Conservation (phyloP, 352 stramenopile species). For the Globisporangium okanoganense region DNA sequence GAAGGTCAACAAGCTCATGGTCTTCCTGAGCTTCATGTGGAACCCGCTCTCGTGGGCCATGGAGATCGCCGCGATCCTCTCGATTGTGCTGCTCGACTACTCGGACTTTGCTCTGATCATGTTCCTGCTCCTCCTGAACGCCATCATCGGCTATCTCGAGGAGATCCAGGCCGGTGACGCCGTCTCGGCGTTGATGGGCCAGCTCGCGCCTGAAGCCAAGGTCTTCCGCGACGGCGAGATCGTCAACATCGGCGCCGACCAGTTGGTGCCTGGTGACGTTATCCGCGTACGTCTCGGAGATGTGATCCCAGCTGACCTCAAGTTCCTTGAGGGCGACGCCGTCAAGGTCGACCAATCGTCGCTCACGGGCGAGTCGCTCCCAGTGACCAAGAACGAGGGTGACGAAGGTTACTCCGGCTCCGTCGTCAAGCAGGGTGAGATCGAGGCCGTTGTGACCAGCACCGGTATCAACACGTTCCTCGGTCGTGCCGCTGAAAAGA, state of each 20-base stretch:
- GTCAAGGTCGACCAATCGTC: constrained; percentile 91
- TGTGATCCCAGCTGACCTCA: constrained; percentile 90
- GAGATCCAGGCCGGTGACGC: constrained; percentile 85
- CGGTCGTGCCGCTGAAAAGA: constrained; percentile 81
- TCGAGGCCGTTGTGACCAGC: constrained; percentile 86
- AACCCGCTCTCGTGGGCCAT: constrained; percentile 84
- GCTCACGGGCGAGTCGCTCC: constrained; percentile 92
- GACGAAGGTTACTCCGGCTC: constrained; percentile 83
- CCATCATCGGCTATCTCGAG: constrained; percentile 78
- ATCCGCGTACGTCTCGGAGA: constrained; percentile 85
- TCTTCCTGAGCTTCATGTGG: constrained; percentile 82
- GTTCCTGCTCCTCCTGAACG: constrained; percentile 67
- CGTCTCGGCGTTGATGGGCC: constrained; percentile 86
- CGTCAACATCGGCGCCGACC: constrained; percentile 56
- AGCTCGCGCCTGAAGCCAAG: constrained; percentile 81
- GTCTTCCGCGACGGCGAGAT: constrained; percentile 81
- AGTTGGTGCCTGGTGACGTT: constrained; percentile 70
- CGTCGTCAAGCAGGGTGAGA: constrained; percentile 87
- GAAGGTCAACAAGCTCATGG: constrained; percentile 73
- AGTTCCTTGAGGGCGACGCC: constrained; percentile 74
- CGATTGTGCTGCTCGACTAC: constrained; percentile 78
- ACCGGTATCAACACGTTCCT: constrained; percentile 91
- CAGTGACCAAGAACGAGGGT: constrained; percentile 82
- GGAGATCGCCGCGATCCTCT: constrained; percentile 65
- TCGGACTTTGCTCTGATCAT: constrained; percentile 70